Percentiles rank a stretch among this genome's conserved stretches.
Evolutionary conservation across 2,329 filamentous ascomycete species (phyloP).

Genomic region (Cordyceps cicadae): DNA sequence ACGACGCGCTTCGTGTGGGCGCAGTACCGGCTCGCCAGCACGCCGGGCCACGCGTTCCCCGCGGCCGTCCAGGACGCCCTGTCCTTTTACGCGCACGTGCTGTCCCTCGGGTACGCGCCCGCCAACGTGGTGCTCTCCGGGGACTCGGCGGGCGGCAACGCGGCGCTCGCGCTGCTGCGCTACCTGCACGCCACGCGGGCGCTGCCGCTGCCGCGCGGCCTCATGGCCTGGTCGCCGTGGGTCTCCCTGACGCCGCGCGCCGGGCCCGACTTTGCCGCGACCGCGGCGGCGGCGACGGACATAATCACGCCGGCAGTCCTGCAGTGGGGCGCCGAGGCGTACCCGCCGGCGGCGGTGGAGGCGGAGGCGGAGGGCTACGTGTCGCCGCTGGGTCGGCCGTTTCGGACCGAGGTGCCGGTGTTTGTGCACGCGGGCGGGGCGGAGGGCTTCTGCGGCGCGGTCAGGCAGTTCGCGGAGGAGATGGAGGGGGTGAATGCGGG

Average conservation of each 20-base stretch:
- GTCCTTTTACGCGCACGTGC: conserved; percentile 21
- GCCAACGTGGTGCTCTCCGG: conserved; percentile 22
- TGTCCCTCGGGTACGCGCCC: conserved; percentile 17
- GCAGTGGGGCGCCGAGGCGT: conserved; percentile 10
- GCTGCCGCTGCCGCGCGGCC: conserved; percentile 6
- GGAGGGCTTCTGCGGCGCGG: conserved; percentile 6
- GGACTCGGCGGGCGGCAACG: conserved; percentile 24
- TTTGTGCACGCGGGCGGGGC: conserved; percentile 9
- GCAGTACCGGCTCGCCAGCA: conserved; percentile 22
- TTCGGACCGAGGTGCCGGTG: conserved; percentile 3
- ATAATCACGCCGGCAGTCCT: neutral
- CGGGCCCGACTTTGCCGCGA: neutral
- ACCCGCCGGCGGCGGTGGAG: neutral
- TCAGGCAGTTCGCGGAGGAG: neutral
- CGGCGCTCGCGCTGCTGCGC: conserved; percentile 22
- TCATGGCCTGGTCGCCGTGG: conserved; percentile 9
- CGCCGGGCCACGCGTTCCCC: conserved; percentile 19
- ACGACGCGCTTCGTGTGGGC: conserved; percentile 18
- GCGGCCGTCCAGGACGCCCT: conserved; percentile 23
- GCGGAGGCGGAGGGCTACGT: conserved; percentile 2
- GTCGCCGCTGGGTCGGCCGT: conserved; percentile 6
- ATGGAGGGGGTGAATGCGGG: conserved; percentile 4
- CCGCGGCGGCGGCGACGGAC: neutral
- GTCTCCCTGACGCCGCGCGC: conserved; percentile 4
- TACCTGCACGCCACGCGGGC: conserved; percentile 16